phyloP scores from a whole-genome alignment of 306 rosid genomes.

The Pachyrhizus erosus region DNA sequence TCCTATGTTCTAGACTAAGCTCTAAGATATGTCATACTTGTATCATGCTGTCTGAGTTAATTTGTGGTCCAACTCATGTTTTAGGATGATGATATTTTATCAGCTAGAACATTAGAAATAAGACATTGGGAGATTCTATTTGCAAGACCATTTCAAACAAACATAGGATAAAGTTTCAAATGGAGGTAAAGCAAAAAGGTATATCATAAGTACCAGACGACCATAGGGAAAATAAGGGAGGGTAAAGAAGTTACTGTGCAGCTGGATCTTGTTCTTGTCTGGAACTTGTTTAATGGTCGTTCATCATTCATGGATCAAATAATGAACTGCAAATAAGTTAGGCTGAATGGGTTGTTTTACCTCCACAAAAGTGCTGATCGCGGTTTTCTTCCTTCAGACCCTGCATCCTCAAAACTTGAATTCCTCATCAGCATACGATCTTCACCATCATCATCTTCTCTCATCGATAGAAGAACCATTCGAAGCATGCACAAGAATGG shows the following conservation, averaged over 20 bases:
- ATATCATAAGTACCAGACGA: neutral
- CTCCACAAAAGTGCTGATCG: slow-evolving; percentile 98
- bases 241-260: neutral
- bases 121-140: neutral
- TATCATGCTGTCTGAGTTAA: neutral
- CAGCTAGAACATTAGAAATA: neutral
- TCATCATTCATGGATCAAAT: slow-evolving; percentile 26
- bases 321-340: slow-evolving; percentile 10
- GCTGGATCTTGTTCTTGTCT: neutral
- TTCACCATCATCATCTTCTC: slow-evolving; percentile 96
- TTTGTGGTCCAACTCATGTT: neutral
- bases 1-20: neutral
- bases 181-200: neutral
- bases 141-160: neutral
- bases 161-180: neutral
- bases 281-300: slow-evolving; percentile 8
- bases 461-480: slow-evolving; percentile 95
- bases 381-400: slow-evolving; percentile 84
- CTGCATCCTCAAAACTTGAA: slow-evolving; percentile 65
- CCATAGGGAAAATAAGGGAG: neutral
- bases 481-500: slow-evolving; percentile 99
- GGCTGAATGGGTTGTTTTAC: slow-evolving; percentile 50
- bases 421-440: slow-evolving; percentile 75
- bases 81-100: neutral
- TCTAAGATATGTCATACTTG: neutral